Conservation (phyloP, 164 flowering plant genomes). For the Hamamelis virginiana region DNA sequence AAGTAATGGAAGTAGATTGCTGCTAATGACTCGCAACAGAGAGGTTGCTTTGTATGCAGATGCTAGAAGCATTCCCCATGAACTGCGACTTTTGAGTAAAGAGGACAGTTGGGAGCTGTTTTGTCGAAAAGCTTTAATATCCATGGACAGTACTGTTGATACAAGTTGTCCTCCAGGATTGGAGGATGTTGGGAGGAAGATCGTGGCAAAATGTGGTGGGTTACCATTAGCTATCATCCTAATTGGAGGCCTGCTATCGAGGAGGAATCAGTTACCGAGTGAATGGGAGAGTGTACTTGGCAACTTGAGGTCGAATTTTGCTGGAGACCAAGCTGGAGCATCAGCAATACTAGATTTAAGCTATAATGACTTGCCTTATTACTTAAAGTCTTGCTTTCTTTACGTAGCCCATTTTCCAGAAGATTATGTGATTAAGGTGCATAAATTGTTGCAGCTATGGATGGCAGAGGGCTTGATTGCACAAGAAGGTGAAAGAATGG, state of each 20-base stretch:
- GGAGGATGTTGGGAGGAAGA: conserved; percentile 5
- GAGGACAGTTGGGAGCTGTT: conserved; percentile 14
- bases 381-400: too few species aligned
- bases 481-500: conserved; percentile 9
- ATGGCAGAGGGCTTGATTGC: conserved; percentile 30
- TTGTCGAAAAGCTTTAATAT: too few species aligned
- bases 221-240: too few species aligned
- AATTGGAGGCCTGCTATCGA: too few species aligned
- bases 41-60: conserved; percentile 1
- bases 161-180: conserved; percentile 11
- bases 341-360: conserved; percentile 14
- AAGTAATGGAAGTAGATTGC: conserved; percentile 12
- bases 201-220: too few species aligned
- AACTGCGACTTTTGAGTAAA: neutral
- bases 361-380: too few species aligned
- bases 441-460: too few species aligned
- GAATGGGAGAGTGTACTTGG: conserved; percentile 30
- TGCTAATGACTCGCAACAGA: conserved; percentile 9
- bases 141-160: neutral
- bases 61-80: neutral
- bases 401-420: conserved; percentile 31
- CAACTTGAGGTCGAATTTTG: too few species aligned
- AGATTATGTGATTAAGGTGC: too few species aligned
- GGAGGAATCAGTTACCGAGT: neutral
- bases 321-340: conserved; percentile 2